Evolutionary conservation across 23 red algal species (phyloP), one percentile per base, ranked within the genome.

Genomic region (Agarophyton chilense): DNA sequence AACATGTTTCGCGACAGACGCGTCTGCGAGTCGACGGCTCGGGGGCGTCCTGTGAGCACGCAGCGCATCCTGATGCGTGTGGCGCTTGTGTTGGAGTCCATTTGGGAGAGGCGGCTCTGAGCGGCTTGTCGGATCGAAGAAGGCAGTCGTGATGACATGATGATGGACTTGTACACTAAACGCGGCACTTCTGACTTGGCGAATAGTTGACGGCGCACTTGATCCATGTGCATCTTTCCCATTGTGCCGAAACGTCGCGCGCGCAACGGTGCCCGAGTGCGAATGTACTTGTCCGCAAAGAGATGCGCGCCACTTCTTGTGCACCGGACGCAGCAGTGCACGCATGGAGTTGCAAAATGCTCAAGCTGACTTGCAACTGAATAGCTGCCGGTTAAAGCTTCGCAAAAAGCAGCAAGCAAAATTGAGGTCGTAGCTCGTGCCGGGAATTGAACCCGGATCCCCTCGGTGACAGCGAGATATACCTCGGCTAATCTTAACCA

Each of bases 401-500:
- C n/a, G 33, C 26, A 34, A 33, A 35, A 35, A 6, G 33, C 2
- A 66, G 33, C 2, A 32, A 10, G 16, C 26, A 66, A 66, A 66
- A 10, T 1, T 9, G 4, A 4, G 61, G 61, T 66, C 16, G 61
- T 77, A 88, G 84, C 84, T 88, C 84, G 84, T 88, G 84, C 84
- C 84, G 84, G 84, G 84, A 88, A 88, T 88, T 88, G 84, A 88
- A 88, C 84, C 84, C 84, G 84, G 84, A 88, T 62, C 84, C 52
- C 84, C 68, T 88, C 84, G 84, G 84, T 88, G 84, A 88, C 84
- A 88, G 84, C 84, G 84, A 88, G 68, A 88, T 88, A 77, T 88
- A 88, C 84, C 1, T 26, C 42, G 84, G 84, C 56, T 61, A 52
- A 4, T 72, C 19, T 43, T 72, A 72, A 72, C 65, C 65, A 72